Evolutionary conservation across 225 moss, liverwort and hornwort species (phyloP).

Genomic region (Physcomitrellopsis africana): DNA sequence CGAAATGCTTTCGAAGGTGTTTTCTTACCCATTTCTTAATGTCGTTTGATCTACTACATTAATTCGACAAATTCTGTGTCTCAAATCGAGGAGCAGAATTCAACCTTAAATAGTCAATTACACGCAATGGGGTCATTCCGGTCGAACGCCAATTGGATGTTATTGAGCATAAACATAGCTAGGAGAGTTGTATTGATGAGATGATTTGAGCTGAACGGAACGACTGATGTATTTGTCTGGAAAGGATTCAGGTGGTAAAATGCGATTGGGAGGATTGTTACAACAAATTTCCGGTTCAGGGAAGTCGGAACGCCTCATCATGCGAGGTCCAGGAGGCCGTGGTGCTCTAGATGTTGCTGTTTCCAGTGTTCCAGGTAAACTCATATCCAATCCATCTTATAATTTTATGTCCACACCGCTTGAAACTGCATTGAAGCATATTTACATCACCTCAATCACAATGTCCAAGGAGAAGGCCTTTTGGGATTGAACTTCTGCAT

Average conservation of each 20-base stretch:
- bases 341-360: constrained; percentile 98
- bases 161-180: background rate
- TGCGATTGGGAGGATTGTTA: constrained; percentile 73
- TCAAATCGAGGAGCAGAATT: constrained; percentile 6
- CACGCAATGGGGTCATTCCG: background rate
- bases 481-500: background rate
- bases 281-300: constrained; percentile 61
- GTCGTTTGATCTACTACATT: constrained; percentile 3
- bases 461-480: constrained; percentile 16
- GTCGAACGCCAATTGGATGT: background rate
- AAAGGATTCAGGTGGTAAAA: constrained; percentile 70
- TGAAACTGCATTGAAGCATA: constrained; percentile 12
- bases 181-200: background rate
- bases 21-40: constrained; percentile 25
- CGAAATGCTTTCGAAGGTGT: constrained; percentile 70
- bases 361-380: constrained; percentile 65
- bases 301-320: constrained; percentile 90
- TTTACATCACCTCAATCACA: too few relatives aligned
- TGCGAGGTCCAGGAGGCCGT: constrained; percentile 96
- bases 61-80: constrained; percentile 2
- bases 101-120: background rate
- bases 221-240: constrained; percentile 30
- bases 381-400: constrained; percentile 7
- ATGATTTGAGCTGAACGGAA: constrained; percentile 23
- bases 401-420: background rate